Evolutionary conservation across 1,284 basidiomycete species (phyloP).

Genomic region (Cerioporus squamosus): DNA sequence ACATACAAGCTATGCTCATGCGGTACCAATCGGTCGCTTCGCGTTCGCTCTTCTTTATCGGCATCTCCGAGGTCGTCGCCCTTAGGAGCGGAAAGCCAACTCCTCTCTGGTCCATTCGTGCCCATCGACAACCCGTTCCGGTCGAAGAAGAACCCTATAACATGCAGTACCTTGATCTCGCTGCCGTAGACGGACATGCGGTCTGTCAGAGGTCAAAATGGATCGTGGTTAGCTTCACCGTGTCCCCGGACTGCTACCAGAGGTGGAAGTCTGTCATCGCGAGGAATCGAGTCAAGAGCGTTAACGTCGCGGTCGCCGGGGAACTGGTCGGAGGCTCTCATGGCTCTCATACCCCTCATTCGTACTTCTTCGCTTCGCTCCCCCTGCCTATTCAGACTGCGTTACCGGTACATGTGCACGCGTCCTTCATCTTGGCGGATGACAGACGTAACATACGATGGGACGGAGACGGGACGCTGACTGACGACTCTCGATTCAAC

Average conservation of each 20-base stretch:
- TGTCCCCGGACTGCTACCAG: neutral
- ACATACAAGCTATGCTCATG: slow-evolving; percentile 15
- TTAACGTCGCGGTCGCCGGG: slow-evolving; percentile 20
- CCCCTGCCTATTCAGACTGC: slow-evolving; percentile 34
- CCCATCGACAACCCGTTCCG: neutral
- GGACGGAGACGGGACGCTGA: slow-evolving; percentile 27
- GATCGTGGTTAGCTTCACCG: neutral
- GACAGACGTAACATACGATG: slow-evolving; percentile 41
- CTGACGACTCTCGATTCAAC: slow-evolving; percentile 44
- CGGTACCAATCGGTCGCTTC: slow-evolving; percentile 5
- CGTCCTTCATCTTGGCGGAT: slow-evolving; percentile 37
- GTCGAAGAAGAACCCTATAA: neutral
- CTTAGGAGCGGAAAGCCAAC: neutral
- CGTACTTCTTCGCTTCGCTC: slow-evolving; percentile 32
- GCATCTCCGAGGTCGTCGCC: slow-evolving; percentile 3
- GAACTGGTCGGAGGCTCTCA: neutral
- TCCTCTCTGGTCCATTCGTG: slow-evolving; percentile 1
- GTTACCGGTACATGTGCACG: slow-evolving; percentile 37
- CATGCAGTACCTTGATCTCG: neutral
- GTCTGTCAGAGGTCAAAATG: neutral
- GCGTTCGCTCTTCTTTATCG: slow-evolving; percentile 19
- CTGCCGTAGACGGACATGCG: neutral
- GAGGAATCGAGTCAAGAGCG: neutral
- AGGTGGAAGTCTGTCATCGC: neutral
- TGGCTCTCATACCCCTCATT: neutral